Evolutionary conservation across 495 filamentous ascomycete species (phyloP).

Genomic region (Massariosphaeria phaeospora): DNA sequence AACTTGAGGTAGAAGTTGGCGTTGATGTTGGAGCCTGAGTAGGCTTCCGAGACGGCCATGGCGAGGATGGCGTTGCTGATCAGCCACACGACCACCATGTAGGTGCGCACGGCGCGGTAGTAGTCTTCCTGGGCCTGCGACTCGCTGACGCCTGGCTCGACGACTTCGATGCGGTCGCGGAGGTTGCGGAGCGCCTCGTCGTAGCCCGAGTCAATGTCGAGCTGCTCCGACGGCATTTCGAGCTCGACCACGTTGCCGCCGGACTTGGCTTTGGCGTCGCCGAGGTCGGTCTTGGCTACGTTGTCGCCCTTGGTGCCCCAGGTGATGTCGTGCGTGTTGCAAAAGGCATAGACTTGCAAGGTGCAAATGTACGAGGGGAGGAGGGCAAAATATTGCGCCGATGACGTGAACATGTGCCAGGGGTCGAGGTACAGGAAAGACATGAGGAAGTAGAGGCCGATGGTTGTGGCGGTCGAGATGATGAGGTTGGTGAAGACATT

Average conservation of each 20-base stretch:
- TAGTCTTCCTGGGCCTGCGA: constrained; percentile 93
- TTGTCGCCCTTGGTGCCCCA: constrained; percentile 99
- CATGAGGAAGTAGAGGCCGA: constrained; percentile 95
- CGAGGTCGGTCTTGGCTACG: constrained; percentile 83
- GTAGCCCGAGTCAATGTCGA: constrained; percentile 97
- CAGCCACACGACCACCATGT: constrained; percentile 99
- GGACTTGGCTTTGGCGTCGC: constrained; percentile 64
- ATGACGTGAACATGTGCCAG: constrained; percentile 98
- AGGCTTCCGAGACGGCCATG: constrained; percentile 90
- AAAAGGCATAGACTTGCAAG: constrained; percentile 97
- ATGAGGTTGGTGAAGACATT: constrained; percentile 93
- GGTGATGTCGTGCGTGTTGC: constrained; percentile 98
- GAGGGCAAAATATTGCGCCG: constrained; percentile 88
- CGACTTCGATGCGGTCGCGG: constrained; percentile 83
- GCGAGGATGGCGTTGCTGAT: constrained; percentile 82
- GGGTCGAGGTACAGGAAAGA: constrained; percentile 94
- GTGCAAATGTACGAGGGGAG: constrained; percentile 94
- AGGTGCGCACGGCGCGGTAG: constrained; percentile 94
- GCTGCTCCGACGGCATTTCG: constrained; percentile 95
- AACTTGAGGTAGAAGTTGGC: constrained; percentile 88
- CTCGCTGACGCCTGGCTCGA: constrained; percentile 56
- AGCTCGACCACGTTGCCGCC: constrained; percentile 73
- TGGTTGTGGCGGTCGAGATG: constrained; percentile 78
- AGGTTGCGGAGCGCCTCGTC: constrained; percentile 96
- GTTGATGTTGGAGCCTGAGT: constrained; percentile 61